These are phyloP conservation scores for Pelagophyceae sp. DNA, from an alignment of 352 stramenopile genomes.

Conservation along the genomic window DNA sequence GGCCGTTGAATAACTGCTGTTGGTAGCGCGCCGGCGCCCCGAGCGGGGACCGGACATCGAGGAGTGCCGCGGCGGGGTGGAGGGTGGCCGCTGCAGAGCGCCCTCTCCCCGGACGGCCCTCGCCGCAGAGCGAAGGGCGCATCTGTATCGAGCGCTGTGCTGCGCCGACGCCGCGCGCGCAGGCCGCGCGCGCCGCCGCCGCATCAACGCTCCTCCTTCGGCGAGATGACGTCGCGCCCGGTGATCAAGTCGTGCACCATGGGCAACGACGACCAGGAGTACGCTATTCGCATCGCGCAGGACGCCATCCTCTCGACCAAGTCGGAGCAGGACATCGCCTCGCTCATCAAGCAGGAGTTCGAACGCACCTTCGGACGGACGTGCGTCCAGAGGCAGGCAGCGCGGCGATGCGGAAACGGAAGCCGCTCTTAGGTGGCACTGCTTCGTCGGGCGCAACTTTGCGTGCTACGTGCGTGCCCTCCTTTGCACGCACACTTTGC, in stretches of 20 bases:
- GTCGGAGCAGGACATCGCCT: slow-evolving; percentile 62
- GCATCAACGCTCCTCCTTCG: too few species aligned
- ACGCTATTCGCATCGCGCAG: slow-evolving; percentile 26
- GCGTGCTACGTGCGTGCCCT: slow-evolving; percentile 81
- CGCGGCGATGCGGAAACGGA: background rate
- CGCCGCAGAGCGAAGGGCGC: too few species aligned
- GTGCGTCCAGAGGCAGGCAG: background rate
- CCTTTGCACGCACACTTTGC: too few species aligned
- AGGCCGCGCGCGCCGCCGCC: too few species aligned
- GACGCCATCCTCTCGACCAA: slow-evolving; percentile 39
- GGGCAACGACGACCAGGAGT: background rate
- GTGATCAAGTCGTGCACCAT: slow-evolving; percentile 10
- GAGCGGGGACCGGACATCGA: too few species aligned
- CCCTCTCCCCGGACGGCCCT: too few species aligned
- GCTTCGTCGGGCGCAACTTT: slow-evolving; percentile 81
- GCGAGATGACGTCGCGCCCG: slow-evolving; percentile 10
- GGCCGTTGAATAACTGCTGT: too few species aligned
- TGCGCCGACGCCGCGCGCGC: too few species aligned
- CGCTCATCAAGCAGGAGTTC: slow-evolving; percentile 76
- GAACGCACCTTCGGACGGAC: slow-evolving; percentile 55
- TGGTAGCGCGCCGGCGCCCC: too few species aligned
- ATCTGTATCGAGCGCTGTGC: too few species aligned
- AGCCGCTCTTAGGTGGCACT: slow-evolving; percentile 61
- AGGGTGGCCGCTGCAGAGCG: too few species aligned
- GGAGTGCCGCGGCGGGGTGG: too few species aligned